Conservation (phyloP, 2,329 filamentous ascomycete genomes). For the Cladosporium sp. region DNA sequence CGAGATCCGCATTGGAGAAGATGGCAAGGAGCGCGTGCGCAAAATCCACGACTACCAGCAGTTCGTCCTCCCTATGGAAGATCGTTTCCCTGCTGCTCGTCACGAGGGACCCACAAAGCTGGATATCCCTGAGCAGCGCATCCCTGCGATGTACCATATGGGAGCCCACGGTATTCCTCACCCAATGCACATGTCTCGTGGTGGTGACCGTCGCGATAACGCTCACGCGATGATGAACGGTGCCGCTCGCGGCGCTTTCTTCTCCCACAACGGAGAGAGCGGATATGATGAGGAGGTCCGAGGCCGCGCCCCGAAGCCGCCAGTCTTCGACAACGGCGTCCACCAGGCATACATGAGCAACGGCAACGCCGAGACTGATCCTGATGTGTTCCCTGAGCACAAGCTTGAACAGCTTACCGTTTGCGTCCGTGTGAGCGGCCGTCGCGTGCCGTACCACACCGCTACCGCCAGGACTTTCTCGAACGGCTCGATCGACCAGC, state of each 20-base stretch:
- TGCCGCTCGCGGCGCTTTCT: constrained; percentile 28
- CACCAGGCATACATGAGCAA: constrained; percentile 27
- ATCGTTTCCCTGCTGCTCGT: constrained; percentile 72
- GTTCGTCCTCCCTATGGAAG: constrained; percentile 72
- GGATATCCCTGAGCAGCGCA: constrained; percentile 40
- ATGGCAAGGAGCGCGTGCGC: constrained; percentile 77
- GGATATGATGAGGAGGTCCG: constrained; percentile 34
- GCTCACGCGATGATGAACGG: constrained; percentile 33
- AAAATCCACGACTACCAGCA: constrained; percentile 74
- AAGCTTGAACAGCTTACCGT: constrained; percentile 56
- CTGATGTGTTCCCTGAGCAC: constrained; percentile 55
- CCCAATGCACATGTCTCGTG: constrained; percentile 4
- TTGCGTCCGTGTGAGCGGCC: constrained; percentile 46
- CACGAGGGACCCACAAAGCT: constrained; percentile 66
- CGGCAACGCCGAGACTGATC: constrained; percentile 31
- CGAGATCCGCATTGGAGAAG: constrained; percentile 73
- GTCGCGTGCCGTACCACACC: constrained; percentile 42
- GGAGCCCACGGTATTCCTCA: background rate
- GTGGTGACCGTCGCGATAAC: constrained; percentile 14
- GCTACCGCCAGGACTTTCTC: constrained; percentile 54
- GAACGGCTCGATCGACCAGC: constrained; percentile 58
- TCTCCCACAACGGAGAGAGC: constrained; percentile 25
- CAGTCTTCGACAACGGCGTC: constrained; percentile 32
- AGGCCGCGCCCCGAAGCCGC: constrained; percentile 35
- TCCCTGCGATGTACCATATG: constrained; percentile 10